Evolutionary conservation across 768 basidiomycete species (phyloP).

Genomic region (Paxillus ammoniavirescens): DNA sequence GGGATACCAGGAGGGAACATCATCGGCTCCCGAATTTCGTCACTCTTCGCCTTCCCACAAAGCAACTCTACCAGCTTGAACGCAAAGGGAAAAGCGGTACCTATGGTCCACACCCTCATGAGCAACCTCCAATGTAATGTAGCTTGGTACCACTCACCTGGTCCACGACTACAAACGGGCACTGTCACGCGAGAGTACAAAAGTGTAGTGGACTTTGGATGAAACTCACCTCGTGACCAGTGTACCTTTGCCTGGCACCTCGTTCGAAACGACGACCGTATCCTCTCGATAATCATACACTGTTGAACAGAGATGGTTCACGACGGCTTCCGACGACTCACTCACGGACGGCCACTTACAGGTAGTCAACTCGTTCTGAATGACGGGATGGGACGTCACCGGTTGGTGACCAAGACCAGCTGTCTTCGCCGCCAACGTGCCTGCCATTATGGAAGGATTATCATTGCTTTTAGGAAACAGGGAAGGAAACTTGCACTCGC

Average conservation of each 20-base stretch:
- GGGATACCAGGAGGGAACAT: slow-evolving; percentile 60
- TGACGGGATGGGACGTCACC: slow-evolving; percentile 77
- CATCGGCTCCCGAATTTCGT: slow-evolving; percentile 66
- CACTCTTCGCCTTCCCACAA: slow-evolving; percentile 59
- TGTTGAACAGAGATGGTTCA: slow-evolving; percentile 23
- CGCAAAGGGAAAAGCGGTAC: slow-evolving; percentile 77
- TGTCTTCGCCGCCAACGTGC: slow-evolving; percentile 66
- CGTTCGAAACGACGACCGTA: slow-evolving; percentile 61
- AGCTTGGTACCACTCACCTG: slow-evolving; percentile 43
- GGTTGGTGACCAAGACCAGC: slow-evolving; percentile 60
- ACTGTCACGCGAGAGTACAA: slow-evolving; percentile 2
- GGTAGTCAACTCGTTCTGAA: slow-evolving; percentile 56
- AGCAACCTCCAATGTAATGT: not conserved
- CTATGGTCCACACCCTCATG: slow-evolving; percentile 29
- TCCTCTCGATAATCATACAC: slow-evolving; percentile 76
- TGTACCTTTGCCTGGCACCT: slow-evolving; percentile 38
- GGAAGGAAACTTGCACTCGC: slow-evolving; percentile 33
- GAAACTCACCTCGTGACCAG: slow-evolving; percentile 68
- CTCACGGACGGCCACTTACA: slow-evolving; percentile 33
- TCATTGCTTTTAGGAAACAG: not conserved
- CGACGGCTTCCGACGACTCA: not conserved
- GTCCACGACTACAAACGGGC: slow-evolving; percentile 56
- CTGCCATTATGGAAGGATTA: slow-evolving; percentile 31
- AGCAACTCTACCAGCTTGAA: slow-evolving; percentile 72
- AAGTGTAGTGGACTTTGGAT: not conserved